A percentile compares a stretch with the other conserved stretches of the same genome.
These are phyloP conservation scores for Tylopilus sp. DNA, from an alignment of 1,284 basidiomycete species.

Conservation along the genomic window DNA sequence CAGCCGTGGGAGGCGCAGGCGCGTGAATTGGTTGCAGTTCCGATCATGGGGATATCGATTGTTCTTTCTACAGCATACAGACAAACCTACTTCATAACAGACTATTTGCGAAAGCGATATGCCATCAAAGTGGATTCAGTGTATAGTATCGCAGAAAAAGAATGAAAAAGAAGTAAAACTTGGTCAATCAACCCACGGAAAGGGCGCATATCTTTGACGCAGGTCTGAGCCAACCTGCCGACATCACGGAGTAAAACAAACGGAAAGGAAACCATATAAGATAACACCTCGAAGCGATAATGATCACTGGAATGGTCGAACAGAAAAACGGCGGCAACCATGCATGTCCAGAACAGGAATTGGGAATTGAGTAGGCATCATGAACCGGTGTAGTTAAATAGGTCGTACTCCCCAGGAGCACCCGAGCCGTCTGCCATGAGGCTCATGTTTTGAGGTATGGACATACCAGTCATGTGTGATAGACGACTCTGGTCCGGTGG, in stretches of 20 bases:
- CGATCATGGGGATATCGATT: conserved; percentile 2
- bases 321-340: conserved; percentile 20
- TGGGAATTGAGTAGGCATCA: conserved; percentile 24
- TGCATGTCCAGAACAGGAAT: conserved; percentile 15
- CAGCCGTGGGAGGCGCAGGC: background rate
- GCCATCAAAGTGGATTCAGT: conserved; percentile 6
- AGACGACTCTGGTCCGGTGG: conserved; percentile 33
- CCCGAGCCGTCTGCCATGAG: conserved; percentile 33
- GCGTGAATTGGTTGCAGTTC: background rate
- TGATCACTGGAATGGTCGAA: conserved; percentile 22
- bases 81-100: conserved; percentile 28
- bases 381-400: conserved; percentile 50
- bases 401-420: conserved; percentile 43
- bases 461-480: conserved; percentile 45
- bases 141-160: conserved; percentile 23
- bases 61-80: conserved; percentile 31
- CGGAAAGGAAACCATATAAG: conserved; percentile 11
- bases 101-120: conserved; percentile 22
- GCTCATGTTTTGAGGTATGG: conserved; percentile 40
- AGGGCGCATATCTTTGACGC: background rate
- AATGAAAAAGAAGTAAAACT: background rate
- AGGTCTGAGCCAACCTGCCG: conserved; percentile 4
- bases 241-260: conserved; percentile 6
- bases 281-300: conserved; percentile 27
- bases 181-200: background rate